These are phyloP conservation scores for Iris pallida DNA, from an alignment of 116 monocot species.

Conservation along the genomic window DNA sequence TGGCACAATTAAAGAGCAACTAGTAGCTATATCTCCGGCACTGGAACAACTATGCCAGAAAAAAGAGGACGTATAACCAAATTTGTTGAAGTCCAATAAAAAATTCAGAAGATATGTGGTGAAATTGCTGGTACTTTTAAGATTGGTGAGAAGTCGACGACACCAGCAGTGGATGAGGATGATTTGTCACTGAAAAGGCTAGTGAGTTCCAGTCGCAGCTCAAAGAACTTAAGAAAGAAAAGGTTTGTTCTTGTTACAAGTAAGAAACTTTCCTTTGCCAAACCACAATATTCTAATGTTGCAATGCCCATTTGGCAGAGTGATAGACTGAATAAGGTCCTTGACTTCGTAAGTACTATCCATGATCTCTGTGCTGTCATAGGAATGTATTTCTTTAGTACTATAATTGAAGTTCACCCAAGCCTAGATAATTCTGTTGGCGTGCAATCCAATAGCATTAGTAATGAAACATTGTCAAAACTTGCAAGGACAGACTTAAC, in stretches of 20 bases:
- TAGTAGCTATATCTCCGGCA: conserved; percentile 43
- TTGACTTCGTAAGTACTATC: conserved; percentile 48
- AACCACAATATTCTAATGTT: not conserved
- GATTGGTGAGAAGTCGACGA: conserved; percentile 23
- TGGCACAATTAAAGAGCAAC: conserved; percentile 60
- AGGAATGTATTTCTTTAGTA: conserved; percentile 49
- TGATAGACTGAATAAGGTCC: conserved; percentile 49
- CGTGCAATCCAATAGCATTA: conserved; percentile 50
- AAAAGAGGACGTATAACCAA: conserved; percentile 40
- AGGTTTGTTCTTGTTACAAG: conserved; percentile 17
- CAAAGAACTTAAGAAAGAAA: conserved; percentile 48
- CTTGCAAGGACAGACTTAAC: conserved; percentile 28
- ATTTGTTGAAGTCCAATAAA: conserved; percentile 40
- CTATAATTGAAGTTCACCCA: conserved; percentile 54
- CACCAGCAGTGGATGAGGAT: conserved; percentile 38
- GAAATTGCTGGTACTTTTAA: conserved; percentile 44
- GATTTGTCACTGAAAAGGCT: conserved; percentile 51
- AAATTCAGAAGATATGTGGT: conserved; percentile 42
- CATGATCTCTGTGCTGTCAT: conserved; percentile 59
- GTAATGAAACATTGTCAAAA: conserved; percentile 49
- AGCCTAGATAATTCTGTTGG: conserved; percentile 46
- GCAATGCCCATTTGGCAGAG: conserved; percentile 30
- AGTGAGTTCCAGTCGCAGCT: conserved; percentile 22
- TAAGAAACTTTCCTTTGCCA: not conserved
- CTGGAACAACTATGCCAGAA: conserved; percentile 39